phyloP scores from a whole-genome alignment of 148 eudicot species.

The Polygonum aviculare region DNA sequence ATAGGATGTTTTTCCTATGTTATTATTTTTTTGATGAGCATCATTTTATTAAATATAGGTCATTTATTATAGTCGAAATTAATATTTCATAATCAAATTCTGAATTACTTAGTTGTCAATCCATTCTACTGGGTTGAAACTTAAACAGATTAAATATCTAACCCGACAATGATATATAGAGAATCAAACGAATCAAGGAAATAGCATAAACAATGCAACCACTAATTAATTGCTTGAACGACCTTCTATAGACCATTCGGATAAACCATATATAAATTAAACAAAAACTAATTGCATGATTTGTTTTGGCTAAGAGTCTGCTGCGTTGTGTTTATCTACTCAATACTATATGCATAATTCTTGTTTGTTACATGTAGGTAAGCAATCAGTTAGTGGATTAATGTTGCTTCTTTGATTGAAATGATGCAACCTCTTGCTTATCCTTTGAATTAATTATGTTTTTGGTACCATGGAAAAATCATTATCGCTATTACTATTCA shows the following conservation, averaged over 20 bases:
- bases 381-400: not conserved
- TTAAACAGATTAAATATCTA: not conserved
- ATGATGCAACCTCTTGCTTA: not conserved
- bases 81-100: not conserved
- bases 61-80: not conserved
- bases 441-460: not conserved
- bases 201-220: not conserved
- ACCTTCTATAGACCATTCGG: not conserved
- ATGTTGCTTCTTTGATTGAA: constrained; percentile 4
- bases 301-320: not conserved
- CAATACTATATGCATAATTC: not conserved
- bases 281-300: not conserved
- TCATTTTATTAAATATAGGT: too few relatives aligned
- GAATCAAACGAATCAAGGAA: not conserved
- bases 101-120: not conserved
- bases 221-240: not conserved
- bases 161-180: not conserved
- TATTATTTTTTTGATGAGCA: too few relatives aligned
- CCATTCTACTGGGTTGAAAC: not conserved
- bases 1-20: too few relatives aligned
- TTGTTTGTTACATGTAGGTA: not conserved
- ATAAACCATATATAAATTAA: not conserved
- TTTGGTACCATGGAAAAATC: not conserved
- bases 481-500: too few relatives aligned
- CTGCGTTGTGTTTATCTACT: not conserved